Conservation (phyloP, 2,329 filamentous ascomycete genomes). For the Nemania sp. region DNA sequence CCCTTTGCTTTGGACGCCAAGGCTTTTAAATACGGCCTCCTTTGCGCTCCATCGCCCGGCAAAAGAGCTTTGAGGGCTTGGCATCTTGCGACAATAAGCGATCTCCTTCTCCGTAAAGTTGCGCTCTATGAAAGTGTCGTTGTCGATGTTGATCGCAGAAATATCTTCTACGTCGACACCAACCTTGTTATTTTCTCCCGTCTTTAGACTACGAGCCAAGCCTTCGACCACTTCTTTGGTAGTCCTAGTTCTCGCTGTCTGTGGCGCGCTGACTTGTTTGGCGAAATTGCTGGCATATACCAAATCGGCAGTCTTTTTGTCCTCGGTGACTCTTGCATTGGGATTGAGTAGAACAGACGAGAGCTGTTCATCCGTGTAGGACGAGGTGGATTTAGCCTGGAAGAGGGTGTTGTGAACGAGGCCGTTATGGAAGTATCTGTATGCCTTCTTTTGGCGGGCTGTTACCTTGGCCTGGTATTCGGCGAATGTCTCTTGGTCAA, state of each 20-base stretch:
- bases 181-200: constrained; percentile 74
- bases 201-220: constrained; percentile 72
- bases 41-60: constrained; percentile 97
- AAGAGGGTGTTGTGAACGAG: constrained; percentile 98
- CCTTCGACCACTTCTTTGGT: constrained; percentile 82
- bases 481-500: constrained; percentile 85
- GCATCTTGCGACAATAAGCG: constrained; percentile 83
- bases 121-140: constrained; percentile 91
- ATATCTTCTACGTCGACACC: constrained; percentile 96
- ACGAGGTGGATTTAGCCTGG: constrained; percentile 91
- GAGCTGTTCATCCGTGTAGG: constrained; percentile 90
- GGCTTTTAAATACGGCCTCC: constrained; percentile 97
- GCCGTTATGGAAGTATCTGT: constrained; percentile 98
- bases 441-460: constrained; percentile 96
- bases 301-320: constrained; percentile 88
- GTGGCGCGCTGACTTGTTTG: constrained; percentile 68
- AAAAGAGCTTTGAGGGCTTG: constrained; percentile 88
- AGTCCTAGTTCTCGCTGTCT: constrained; percentile 64
- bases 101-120: constrained; percentile 92
- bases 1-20: constrained; percentile 87
- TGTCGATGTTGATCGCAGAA: constrained; percentile 87
- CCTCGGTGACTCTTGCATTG: constrained; percentile 82
- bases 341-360: constrained; percentile 93
- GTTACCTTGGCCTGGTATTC: constrained; percentile 90
- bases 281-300: constrained; percentile 78